These are phyloP conservation scores for Hypoxylon rickii DNA, from an alignment of 495 filamentous ascomycete species.

Conservation along the genomic window DNA sequence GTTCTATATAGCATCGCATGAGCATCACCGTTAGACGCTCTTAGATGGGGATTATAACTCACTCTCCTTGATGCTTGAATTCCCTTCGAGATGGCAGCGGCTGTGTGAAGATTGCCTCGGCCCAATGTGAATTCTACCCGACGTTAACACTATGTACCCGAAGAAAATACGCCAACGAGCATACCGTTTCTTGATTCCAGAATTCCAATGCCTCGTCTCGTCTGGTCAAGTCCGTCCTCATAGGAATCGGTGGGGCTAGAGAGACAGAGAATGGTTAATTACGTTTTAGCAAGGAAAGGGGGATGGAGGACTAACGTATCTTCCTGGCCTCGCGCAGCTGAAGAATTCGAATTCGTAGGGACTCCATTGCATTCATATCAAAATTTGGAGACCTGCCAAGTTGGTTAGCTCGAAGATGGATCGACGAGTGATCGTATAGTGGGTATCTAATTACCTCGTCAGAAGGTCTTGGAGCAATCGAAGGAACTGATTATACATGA, in stretches of 20 bases:
- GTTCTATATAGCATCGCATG: constrained; percentile 38
- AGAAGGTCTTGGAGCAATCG: constrained; percentile 53
- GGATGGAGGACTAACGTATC: constrained; percentile 42
- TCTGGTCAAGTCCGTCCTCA: constrained; percentile 36
- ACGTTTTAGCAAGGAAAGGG: neutral
- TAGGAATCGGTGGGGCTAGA: constrained; percentile 36
- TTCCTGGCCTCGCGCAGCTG: constrained; percentile 50
- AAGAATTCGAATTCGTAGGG: constrained; percentile 50
- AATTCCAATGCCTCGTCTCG: constrained; percentile 39
- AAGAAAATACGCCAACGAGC: neutral
- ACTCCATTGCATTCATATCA: constrained; percentile 56
- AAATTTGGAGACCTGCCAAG: constrained; percentile 53
- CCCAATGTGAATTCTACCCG: constrained; percentile 51
- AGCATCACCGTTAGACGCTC: neutral
- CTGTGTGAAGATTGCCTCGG: constrained; percentile 60
- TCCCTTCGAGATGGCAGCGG: constrained; percentile 55
- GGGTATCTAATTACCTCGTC: constrained; percentile 43
- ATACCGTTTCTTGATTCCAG: constrained; percentile 38
- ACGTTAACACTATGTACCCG: constrained; percentile 2
- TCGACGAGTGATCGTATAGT: neutral
- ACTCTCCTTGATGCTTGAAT: constrained; percentile 48
- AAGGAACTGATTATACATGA: constrained; percentile 58
- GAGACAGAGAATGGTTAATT: neutral
- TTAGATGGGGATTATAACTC: constrained; percentile 17
- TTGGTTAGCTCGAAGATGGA: constrained; percentile 18